Percentiles rank a stretch among this genome's conserved stretches.
Conservation (phyloP, 306 rosid genomes). For the Lathyrus aphaca region DNA sequence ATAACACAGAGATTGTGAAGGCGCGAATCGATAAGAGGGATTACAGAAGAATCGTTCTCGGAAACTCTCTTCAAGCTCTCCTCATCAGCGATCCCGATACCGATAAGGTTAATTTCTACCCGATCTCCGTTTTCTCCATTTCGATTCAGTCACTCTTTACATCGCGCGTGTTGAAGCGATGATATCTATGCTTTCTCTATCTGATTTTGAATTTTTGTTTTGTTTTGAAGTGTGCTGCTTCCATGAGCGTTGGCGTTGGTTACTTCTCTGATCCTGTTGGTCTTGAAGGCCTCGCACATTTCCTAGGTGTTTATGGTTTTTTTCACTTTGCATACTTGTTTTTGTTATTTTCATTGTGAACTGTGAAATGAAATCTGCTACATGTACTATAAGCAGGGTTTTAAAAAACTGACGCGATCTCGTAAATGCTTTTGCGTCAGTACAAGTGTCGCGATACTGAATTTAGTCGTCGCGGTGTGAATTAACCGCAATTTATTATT, state of each 20-base stretch:
- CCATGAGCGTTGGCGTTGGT: constrained; percentile 90
- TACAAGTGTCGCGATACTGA: too few relatives aligned
- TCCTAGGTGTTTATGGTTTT: constrained; percentile 58
- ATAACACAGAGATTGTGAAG: constrained; percentile 60
- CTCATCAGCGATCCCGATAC: constrained; percentile 86
- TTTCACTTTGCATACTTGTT: neutral
- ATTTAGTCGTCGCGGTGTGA: too few relatives aligned
- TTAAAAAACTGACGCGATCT: too few relatives aligned
- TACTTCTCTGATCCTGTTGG: constrained; percentile 84
- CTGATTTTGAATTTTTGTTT: constrained; percentile 4
- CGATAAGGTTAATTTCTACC: constrained; percentile 63
- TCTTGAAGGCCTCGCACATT: constrained; percentile 96
- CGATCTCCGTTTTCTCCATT: constrained; percentile 3
- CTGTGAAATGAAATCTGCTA: neutral
- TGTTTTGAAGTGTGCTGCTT: constrained; percentile 80
- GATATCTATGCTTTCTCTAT: neutral
- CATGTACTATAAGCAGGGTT: too few relatives aligned
- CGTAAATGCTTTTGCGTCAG: too few relatives aligned
- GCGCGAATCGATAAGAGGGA: constrained; percentile 78
- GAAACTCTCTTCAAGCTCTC: constrained; percentile 73
- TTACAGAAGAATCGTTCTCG: constrained; percentile 74
- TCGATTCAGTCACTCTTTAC: neutral
- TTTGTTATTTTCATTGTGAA: neutral
- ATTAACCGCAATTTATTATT: too few relatives aligned
- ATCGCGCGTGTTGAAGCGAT: neutral